phyloP scores from a whole-genome alignment of 1,139 yeast species.

The Yamadazyma pseudoaaseri region DNA sequence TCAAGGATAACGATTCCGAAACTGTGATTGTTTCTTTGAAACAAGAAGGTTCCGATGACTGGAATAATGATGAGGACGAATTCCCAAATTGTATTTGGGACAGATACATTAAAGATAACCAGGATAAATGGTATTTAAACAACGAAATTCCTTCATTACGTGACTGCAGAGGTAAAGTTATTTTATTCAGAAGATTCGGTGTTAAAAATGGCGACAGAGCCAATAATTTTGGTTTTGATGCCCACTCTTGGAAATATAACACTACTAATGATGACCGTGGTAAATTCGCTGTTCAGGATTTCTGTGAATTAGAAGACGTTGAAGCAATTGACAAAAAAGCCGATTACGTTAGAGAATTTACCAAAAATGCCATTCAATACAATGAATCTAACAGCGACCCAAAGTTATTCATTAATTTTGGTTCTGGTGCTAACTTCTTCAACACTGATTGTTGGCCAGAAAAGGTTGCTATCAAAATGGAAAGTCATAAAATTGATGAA shows the following conservation, averaged over 20 bases:
- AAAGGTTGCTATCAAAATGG: constrained; percentile 56
- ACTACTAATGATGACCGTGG: constrained; percentile 68
- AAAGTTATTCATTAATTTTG: constrained; percentile 68
- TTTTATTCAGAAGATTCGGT: constrained; percentile 72
- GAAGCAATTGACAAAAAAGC: constrained; percentile 60
- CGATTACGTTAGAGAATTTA: constrained; percentile 54
- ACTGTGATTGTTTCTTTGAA: constrained; percentile 67
- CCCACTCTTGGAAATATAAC: constrained; percentile 67
- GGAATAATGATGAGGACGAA: constrained; percentile 64
- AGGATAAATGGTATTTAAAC: constrained; percentile 62
- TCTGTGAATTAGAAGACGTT: constrained; percentile 57
- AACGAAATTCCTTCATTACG: constrained; percentile 57
- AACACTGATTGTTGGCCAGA: constrained; percentile 76
- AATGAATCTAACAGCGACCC: constrained; percentile 45
- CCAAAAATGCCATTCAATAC: constrained; percentile 53
- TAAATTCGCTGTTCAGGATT: constrained; percentile 67
- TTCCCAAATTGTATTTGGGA: constrained; percentile 67
- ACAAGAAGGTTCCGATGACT: constrained; percentile 69
- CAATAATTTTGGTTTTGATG: constrained; percentile 61
- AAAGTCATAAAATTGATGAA: constrained; percentile 46
- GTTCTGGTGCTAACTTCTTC: constrained; percentile 74
- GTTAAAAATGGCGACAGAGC: constrained; percentile 46
- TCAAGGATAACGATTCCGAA: constrained; percentile 54
- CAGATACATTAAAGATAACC: constrained; percentile 48
- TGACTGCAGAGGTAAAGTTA: constrained; percentile 64